phyloP scores from a whole-genome alignment of 495 filamentous ascomycete genomes.

The Ascodesmis nigricans region DNA sequence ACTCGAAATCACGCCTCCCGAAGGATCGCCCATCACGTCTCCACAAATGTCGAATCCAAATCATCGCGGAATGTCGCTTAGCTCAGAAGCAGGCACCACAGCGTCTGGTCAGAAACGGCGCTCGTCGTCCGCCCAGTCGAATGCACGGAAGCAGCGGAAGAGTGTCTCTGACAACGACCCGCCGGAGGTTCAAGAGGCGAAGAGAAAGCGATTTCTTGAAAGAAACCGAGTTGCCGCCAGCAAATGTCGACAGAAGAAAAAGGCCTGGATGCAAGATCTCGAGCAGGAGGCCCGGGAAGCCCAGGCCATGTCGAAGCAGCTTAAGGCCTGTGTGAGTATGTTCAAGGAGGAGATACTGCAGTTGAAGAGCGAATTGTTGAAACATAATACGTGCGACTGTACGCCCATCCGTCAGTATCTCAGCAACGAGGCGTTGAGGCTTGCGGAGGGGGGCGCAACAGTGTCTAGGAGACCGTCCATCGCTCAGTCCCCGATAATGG shows the following conservation, averaged over 20 bases:
- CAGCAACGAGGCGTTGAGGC: conserved; percentile 18
- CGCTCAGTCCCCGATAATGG: too few relatives aligned
- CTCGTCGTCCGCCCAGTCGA: background rate
- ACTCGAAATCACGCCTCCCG: background rate
- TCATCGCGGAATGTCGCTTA: background rate
- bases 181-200: conserved; percentile 10
- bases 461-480: too few relatives aligned
- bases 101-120: background rate
- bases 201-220: conserved; percentile 36
- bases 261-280: conserved; percentile 42
- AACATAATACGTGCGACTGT: conserved; percentile 25
- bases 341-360: conserved; percentile 25
- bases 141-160: background rate
- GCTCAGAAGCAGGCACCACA: background rate
- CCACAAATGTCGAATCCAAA: background rate
- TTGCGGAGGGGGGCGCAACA: conserved; percentile 10
- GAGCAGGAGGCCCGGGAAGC: conserved; percentile 26
- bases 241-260: conserved; percentile 78
- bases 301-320: conserved; percentile 12
- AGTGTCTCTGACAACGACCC: background rate
- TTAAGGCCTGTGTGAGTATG: conserved; percentile 17
- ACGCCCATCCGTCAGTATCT: conserved; percentile 20
- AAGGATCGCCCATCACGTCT: background rate
- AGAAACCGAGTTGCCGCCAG: conserved; percentile 65
- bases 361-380: conserved; percentile 26